Evolutionary conservation across 768 basidiomycete species (phyloP).

Genomic region (Psilocybe azurescens): DNA sequence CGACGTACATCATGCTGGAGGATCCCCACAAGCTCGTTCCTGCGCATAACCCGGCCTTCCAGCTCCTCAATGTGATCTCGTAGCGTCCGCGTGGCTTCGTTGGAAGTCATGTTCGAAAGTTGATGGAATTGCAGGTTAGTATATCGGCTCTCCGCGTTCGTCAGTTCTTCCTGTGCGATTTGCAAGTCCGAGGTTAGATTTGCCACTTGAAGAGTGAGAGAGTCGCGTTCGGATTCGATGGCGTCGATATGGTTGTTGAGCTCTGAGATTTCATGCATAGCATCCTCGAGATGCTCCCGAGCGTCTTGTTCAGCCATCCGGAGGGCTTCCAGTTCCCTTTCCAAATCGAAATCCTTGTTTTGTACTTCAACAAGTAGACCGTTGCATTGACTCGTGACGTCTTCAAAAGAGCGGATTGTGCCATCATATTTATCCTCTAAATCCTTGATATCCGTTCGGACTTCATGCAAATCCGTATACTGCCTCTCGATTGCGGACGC

Average conservation of each 20-base stretch:
- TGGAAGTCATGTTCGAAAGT: slow-evolving; percentile 63
- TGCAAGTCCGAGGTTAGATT: slow-evolving; percentile 68
- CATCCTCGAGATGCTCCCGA: slow-evolving; percentile 41
- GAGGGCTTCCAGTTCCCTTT: slow-evolving; percentile 34
- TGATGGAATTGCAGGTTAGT: slow-evolving; percentile 68
- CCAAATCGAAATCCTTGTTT: slow-evolving; percentile 33
- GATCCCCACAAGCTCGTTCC: slow-evolving; percentile 77
- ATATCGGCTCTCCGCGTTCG: slow-evolving; percentile 64
- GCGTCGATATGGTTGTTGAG: slow-evolving; percentile 54
- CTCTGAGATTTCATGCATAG: slow-evolving; percentile 49
- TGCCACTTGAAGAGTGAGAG: slow-evolving; percentile 64
- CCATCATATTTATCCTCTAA: slow-evolving; percentile 39
- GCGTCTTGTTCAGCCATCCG: slow-evolving; percentile 42
- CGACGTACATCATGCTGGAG: slow-evolving; percentile 82
- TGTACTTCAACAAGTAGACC: slow-evolving; percentile 40
- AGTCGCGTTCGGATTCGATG: slow-evolving; percentile 69
- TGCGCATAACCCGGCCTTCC: slow-evolving; percentile 64
- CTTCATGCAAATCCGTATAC: slow-evolving; percentile 11
- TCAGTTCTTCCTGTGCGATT: slow-evolving; percentile 55
- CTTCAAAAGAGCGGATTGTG: slow-evolving; percentile 39
- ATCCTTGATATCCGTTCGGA: slow-evolving; percentile 30
- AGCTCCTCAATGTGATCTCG: slow-evolving; percentile 72
- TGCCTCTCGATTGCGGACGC: slow-evolving; percentile 10
- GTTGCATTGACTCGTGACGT: slow-evolving; percentile 40
- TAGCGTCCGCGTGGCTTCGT: slow-evolving; percentile 58